Evolutionary conservation across 768 basidiomycete genomes (phyloP).

Genomic region (Pisolithus microcarpus): DNA sequence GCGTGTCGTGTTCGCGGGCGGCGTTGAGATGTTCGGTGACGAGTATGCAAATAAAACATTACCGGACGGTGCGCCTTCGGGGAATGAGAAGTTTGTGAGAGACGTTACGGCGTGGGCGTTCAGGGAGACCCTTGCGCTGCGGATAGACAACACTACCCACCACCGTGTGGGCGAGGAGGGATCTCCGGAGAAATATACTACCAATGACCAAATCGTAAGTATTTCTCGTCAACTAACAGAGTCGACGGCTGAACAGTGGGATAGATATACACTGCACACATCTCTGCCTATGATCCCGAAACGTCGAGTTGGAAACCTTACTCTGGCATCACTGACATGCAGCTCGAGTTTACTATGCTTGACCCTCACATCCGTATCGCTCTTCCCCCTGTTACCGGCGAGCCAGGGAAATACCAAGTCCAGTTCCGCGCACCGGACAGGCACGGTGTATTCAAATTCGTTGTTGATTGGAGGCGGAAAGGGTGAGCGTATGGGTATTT

Average conservation of each 20-base stretch:
- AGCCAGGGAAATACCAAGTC: conserved; percentile 67
- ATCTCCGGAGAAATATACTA: conserved; percentile 72
- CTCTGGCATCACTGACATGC: conserved; percentile 68
- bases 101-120: conserved; percentile 88
- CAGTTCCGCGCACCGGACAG: conserved; percentile 88
- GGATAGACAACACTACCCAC: conserved; percentile 70
- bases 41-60: conserved; percentile 60
- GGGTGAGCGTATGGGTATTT: conserved; percentile 47
- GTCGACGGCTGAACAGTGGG: conserved; percentile 1
- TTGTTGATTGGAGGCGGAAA: conserved; percentile 83
- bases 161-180: conserved; percentile 57
- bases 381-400: conserved; percentile 49
- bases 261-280: conserved; percentile 66
- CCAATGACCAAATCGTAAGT: conserved; percentile 75
- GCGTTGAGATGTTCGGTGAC: conserved; percentile 74
- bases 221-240: neutral
- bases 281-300: conserved; percentile 60
- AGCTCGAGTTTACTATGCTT: conserved; percentile 97
- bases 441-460: conserved; percentile 97
- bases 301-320: conserved; percentile 63
- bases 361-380: conserved; percentile 91
- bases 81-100: conserved; percentile 65
- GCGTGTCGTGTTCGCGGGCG: conserved; percentile 75
- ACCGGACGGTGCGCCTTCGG: conserved; percentile 52
- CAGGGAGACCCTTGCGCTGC: conserved; percentile 76